A percentile compares a stretch with the other conserved stretches of the same genome.
These are phyloP conservation scores for Eucommia ulmoides DNA, from an alignment of 257 asterid genomes.

Conservation along the genomic window DNA sequence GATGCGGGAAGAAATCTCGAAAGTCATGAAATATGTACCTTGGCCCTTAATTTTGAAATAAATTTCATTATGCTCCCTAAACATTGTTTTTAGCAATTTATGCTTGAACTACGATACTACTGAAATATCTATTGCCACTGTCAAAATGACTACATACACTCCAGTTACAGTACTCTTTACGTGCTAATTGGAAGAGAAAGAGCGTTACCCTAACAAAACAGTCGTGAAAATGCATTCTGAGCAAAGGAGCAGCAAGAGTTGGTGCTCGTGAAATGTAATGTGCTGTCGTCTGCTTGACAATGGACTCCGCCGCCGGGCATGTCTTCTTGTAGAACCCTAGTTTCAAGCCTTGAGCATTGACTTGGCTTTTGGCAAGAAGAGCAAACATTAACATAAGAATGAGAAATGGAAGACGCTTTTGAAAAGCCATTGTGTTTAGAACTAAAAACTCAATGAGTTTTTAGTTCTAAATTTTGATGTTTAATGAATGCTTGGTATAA, in stretches of 20 bases:
- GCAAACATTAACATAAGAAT: constrained; percentile 6
- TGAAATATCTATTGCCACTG: too few relatives aligned
- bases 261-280: constrained; percentile 24
- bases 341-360: constrained; percentile 20
- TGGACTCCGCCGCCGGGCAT: constrained; percentile 32
- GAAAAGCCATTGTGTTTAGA: neutral
- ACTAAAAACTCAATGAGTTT: neutral
- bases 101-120: neutral
- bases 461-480: neutral
- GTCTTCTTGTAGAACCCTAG: constrained; percentile 19
- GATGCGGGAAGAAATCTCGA: neutral
- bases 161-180: neutral
- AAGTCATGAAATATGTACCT: neutral
- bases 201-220: constrained; percentile 50
- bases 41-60: neutral
- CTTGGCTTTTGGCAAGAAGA: constrained; percentile 4
- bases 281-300: constrained; percentile 23
- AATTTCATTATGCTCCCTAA: neutral
- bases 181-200: neutral
- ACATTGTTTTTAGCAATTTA: neutral
- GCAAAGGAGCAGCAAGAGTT: constrained; percentile 39
- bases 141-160: too few relatives aligned
- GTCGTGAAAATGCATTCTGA: constrained; percentile 66
- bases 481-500: neutral
- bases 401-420: neutral